Evolutionary conservation across 2,329 filamentous ascomycete genomes (phyloP), one percentile per base, ranked within the genome.

Genomic region (Dactylonectria macrodidyma): DNA sequence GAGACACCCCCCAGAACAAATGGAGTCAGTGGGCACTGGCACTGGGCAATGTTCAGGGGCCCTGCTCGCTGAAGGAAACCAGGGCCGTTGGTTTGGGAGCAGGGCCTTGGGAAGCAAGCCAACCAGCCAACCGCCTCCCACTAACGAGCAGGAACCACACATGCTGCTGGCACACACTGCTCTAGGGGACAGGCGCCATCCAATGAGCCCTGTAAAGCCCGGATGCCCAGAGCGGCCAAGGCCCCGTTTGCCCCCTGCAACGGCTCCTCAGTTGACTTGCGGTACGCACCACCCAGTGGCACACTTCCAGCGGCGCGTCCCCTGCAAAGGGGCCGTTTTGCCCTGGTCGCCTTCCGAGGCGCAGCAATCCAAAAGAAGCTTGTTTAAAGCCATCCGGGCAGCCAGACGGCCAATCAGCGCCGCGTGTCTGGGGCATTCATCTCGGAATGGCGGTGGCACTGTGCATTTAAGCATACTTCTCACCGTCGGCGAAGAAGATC

Each of bases 381-480:
- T 75, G 74, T 73, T 69, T 70, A 54, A 72, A 67, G 48, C 60
- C 54, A 30, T 22, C 61, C 66, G 68, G 60, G 60, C 62, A 46
- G 57, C 47, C 48, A 65, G n/a, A 26, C 62, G 46, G 36, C 74
- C 74, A 76, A 76, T 76, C 64, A 75, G 48, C 57, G 33, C 22
- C 30, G 41, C 33, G 59, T 19, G 48, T 59, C 62, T 52, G 54
- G 51, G 70, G 55, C 68, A 63, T 72, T 76, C 74, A 76, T 76
- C 74, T 76, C 69, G 68, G 70, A 66, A 54, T 47, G 74, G 59
- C 74, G 74, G 74, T 75, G 74, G 65, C 61, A 74, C 73, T 65
- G 74, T 76, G 71, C 58, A 24, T 26, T n/a, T 48, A 59, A 56
- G 62, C 36, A 24, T 52, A 65, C 62, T 69, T 62, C 67, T 61